Conservation (phyloP, 306 rosid genomes). For the Begonia masoniana region DNA sequence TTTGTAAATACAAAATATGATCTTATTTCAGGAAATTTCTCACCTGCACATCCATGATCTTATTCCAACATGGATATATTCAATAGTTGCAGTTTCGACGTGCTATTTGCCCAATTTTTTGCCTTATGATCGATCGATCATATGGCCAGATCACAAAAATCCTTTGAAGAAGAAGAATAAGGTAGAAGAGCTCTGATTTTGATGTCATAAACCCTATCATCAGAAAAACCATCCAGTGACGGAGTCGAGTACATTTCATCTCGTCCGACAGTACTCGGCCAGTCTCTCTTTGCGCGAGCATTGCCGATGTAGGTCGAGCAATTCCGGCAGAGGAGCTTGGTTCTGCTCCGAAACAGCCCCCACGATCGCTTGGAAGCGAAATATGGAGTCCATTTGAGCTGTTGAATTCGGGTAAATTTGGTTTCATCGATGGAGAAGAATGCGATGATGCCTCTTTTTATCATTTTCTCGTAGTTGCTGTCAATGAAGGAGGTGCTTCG, state of each 20-base stretch:
- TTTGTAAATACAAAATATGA: too few species aligned
- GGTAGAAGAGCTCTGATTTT: slow-evolving; percentile 18
- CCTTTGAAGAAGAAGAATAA: slow-evolving; percentile 3
- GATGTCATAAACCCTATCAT: slow-evolving; percentile 14
- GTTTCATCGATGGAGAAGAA: slow-evolving; percentile 25
- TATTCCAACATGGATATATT: too few species aligned
- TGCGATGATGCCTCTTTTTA: slow-evolving; percentile 16
- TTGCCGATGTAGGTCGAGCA: slow-evolving; percentile 17
- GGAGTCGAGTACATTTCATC: not conserved
- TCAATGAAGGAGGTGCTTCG: slow-evolving; percentile 13
- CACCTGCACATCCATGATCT: not conserved
- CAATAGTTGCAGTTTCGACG: not conserved
- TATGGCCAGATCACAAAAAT: not conserved
- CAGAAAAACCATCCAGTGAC: slow-evolving; percentile 19
- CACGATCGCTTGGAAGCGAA: slow-evolving; percentile 14
- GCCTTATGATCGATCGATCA: too few species aligned
- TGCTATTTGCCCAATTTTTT: not conserved
- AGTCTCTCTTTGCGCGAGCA: slow-evolving; percentile 2
- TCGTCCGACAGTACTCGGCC: not conserved
- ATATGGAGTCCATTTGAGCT: slow-evolving; percentile 14
- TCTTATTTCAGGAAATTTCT: not conserved
- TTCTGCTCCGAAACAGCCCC: slow-evolving; percentile 15
- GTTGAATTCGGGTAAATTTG: slow-evolving; percentile 14
- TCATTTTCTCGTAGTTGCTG: slow-evolving; percentile 10
- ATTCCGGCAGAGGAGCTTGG: slow-evolving; percentile 23